These are phyloP conservation scores for Crucibulum laeve DNA, from an alignment of 768 basidiomycete genomes.

Conservation along the genomic window DNA sequence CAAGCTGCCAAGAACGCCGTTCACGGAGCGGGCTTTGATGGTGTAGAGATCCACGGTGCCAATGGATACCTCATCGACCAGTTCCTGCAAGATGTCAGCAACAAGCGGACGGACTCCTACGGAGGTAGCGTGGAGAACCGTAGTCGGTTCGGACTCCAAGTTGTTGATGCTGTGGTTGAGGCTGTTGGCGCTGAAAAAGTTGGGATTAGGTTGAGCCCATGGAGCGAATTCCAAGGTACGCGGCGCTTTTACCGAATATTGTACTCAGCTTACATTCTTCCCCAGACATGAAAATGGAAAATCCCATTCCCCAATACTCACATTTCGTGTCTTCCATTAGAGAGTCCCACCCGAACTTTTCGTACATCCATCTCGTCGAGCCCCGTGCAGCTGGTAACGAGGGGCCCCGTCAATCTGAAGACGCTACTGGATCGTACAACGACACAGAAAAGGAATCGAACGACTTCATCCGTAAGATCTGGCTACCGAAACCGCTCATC, in stretches of 20 bases:
- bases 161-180: conserved; percentile 36
- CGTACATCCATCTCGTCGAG: conserved; percentile 38
- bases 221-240: conserved; percentile 27
- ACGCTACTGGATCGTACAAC: neutral
- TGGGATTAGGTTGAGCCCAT: conserved; percentile 40
- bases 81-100: conserved; percentile 37
- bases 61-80: conserved; percentile 40
- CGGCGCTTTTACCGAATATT: neutral
- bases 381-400: conserved; percentile 11
- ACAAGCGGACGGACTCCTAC: conserved; percentile 50
- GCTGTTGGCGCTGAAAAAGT: conserved; percentile 40
- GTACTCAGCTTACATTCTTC: conserved; percentile 6
- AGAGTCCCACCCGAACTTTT: conserved; percentile 25
- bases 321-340: conserved; percentile 23
- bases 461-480: conserved; percentile 19
- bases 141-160: conserved; percentile 40
- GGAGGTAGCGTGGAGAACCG: conserved; percentile 53
- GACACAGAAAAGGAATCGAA: conserved; percentile 8
- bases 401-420: neutral
- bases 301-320: conserved; percentile 31
- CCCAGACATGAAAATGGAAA: conserved; percentile 27
- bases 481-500: conserved; percentile 21
- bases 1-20: conserved; percentile 42
- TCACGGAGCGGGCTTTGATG: too few relatives aligned
- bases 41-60: conserved; percentile 26